Base-by-base conservation (phyloP, 768 basidiomycete genomes). In the Neoboletus brunneissimus region DNA sequence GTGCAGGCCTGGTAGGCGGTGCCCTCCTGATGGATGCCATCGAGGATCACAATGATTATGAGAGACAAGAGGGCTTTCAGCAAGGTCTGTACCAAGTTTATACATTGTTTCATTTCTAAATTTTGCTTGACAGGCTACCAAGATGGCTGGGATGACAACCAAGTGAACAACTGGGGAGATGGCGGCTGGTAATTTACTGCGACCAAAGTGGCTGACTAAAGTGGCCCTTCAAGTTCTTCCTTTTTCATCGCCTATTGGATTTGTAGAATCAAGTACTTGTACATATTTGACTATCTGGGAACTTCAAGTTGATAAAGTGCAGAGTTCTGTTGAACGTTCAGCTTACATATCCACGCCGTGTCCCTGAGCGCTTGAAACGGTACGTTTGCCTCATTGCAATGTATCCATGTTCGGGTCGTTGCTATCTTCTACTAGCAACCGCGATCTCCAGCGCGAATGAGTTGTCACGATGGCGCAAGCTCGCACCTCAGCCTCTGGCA, bases 1-100 rank as follows among this genome's bases (percentile, higher is more conserved):
- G 81, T 63, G 87, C 76, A 16, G 88, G 85, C 55, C 67, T 88
- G n/a, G 65, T 86, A n/a, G 87, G 82, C 38, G 88, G 88, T 55
- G 72, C 74, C 3, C 67, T 89, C 43, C 63, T 88, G 38, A 79
- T 64, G 35, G 75, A 83, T 44, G 81, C 79, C 0, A 57, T 83
- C 31, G 84, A 84, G 44, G 68, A 71, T 56, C 72, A 77, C 46
- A 48, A 78, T 32, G 74, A 76, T 0, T 16, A 41, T 18, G 72
- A 68, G 38, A 67, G 69, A 43, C 59, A 73, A 8, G 25, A 64
- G 2, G 76, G 67, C 0, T 79, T 65, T 46, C 63, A 79, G 0
- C 59, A 75, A 34, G 78, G 79, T 73, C 32, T 25, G 59, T 55
- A 38, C 45, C 20, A 22, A 42, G 31, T 68, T 61, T 32, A 15